Evolutionary conservation across 345 rosid species (phyloP), one percentile per base, ranked within the genome.

Genomic region (Pugionium cornutum): DNA sequence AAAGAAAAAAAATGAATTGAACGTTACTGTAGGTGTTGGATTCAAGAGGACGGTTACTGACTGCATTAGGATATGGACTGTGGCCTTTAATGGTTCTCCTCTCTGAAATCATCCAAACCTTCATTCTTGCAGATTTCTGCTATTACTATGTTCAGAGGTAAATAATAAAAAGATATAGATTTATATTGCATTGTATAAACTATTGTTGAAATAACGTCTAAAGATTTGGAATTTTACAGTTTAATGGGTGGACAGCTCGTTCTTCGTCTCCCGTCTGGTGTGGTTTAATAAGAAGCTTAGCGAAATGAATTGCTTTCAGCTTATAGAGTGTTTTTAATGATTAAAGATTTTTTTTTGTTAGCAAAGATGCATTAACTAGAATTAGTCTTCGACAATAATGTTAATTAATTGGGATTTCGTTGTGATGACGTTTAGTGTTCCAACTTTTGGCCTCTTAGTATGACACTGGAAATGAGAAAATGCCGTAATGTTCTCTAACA

Each of bases 41-140:
- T 65, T 74, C 83, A 7, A 79, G 84, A 55, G 97, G 96, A 11
- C 78, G 72, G 48, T 75, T 88, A 56, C 66, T 91, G 74, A 82
- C 78, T 3, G 94, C 91, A 47, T 82, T 91, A 77, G 97, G 94
- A n/a, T 79, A 84, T 56, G 98, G 96, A 58, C 55, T 88, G 51
- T 91, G 96, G 98, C 98, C 98, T 51, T 57, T 83, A 9, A 76
- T 86, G 85, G 91, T 91, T 73, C 86, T 91, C 3, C 66, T 91
- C 59, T 88, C 96, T 26, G 96, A 91, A 83, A 79, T 86, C 57
- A 79, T 91, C 40, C 97, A 88, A 80, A 91, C 97, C 47, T 91
- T 85, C 78, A 88, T 91, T 56, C 84, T 91, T 37, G 97, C 96
- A 3, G 96, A 91, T 73, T 86, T 88, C 40, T 88, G 96, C 77